Base-by-base conservation (phyloP, 176 grass and related monocot species). In the Puya raimondii region DNA sequence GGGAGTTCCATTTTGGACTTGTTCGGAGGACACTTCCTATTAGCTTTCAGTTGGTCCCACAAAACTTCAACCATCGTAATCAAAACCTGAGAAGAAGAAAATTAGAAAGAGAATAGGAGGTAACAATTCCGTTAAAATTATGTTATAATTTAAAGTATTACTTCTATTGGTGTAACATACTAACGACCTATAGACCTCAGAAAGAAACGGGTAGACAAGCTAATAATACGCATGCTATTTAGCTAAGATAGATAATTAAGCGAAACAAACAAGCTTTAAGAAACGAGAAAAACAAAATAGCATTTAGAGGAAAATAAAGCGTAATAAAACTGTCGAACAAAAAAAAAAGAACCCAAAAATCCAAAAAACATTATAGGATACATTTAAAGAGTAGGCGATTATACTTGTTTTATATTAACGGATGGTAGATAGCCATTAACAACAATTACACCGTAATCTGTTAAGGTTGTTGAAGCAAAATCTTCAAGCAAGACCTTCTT, bases 371-470 rank as follows among this genome's bases (percentile, higher is more conserved):
- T 49, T 11, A 66, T 58, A 57, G 4, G 33, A 42, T 42, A 63
- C 15, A 15, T 52, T 67, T 10, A 25, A 52, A 11, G 0, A 23
- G 26, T 53, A 48, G 12, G 57, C 58, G 1, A 65, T 1, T 10
- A 49, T 92, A 97, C 93, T 64, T 97, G 93, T 70, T 92, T 97
- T 81, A 90, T 74, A 63, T 90, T 97, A 53, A 90, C 57, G 53
- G 89, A 85, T 1, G 89, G 81, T 66, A 97, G 93, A 70, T 92
- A 92, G 3, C 93, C 93, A 84, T 97, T 97, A 53, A 97, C 72
- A 65, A 92, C 93, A 51, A 97, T 33, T 18, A 96, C 83, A 68
- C 75, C 85, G 68, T 70, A 87, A 79, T 86, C 76, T 68, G 76
- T 89, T 73, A 96, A 78, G 20, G 88, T 74, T 0, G 75, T 87